These are phyloP conservation scores for Gynochthodes officinalis DNA, from an alignment of 257 asterid genomes.

Conservation along the genomic window DNA sequence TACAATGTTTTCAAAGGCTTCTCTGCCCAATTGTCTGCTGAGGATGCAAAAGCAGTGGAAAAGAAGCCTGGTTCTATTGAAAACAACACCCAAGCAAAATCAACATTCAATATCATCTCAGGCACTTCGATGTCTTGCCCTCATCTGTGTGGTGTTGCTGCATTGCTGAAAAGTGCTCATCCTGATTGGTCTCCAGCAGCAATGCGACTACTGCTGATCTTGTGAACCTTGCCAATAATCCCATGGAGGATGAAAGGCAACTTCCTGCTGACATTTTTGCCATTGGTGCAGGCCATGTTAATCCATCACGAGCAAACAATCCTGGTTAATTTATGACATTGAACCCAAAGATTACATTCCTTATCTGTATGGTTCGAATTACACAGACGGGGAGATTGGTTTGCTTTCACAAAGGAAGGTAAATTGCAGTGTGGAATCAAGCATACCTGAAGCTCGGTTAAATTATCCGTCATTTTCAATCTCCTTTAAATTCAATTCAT, in stretches of 20 bases:
- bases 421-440: background rate
- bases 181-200: slow-evolving; percentile 16
- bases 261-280: background rate
- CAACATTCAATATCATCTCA: background rate
- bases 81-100: background rate
- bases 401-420: background rate
- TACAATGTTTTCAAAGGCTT: slow-evolving; percentile 11
- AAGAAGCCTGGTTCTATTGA: slow-evolving; percentile 4
- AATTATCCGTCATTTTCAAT: slow-evolving; percentile 13
- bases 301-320: background rate
- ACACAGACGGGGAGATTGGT: background rate
- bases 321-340: slow-evolving; percentile 10
- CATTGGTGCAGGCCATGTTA: slow-evolving; percentile 1
- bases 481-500: background rate
- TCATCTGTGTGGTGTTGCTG: slow-evolving; percentile 11
- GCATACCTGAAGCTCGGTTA: background rate
- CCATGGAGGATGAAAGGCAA: background rate
- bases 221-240: background rate
- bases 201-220: background rate
- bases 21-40: slow-evolving; percentile 1
- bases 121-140: slow-evolving; percentile 14
- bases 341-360: background rate
- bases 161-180: slow-evolving; percentile 6
- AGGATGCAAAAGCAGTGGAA: slow-evolving; percentile 1
- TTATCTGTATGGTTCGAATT: slow-evolving; percentile 1